phyloP scores from a whole-genome alignment of 352 stramenopile genomes.

The Pythium plurisporium region DNA sequence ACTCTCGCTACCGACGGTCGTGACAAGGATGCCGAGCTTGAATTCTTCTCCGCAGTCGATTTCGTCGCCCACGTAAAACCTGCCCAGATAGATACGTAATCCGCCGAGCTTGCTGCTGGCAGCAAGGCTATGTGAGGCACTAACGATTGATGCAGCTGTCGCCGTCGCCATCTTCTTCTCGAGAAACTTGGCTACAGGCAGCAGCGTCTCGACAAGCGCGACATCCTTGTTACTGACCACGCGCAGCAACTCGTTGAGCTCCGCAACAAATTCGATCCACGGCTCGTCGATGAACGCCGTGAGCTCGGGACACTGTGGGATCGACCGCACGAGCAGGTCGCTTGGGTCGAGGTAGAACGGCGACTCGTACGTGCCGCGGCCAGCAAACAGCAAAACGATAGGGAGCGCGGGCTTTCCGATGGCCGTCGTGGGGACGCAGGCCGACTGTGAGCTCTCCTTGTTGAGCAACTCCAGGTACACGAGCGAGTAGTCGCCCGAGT shows the following conservation, averaged over 20 bases:
- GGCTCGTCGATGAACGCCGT: conserved; percentile 83
- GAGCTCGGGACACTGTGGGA: conserved; percentile 72
- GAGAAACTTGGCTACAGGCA: conserved; percentile 59
- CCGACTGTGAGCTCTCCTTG: conserved; percentile 66
- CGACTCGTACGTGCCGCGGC: conserved; percentile 72
- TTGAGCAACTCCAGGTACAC: conserved; percentile 76
- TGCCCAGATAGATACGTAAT: conserved; percentile 63
- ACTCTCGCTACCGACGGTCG: conserved; percentile 26
- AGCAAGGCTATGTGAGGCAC: not conserved
- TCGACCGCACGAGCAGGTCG: conserved; percentile 69
- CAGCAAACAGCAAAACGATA: conserved; percentile 71
- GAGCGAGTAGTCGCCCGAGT: conserved; percentile 74
- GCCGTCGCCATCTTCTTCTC: conserved; percentile 48
- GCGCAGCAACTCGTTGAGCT: conserved; percentile 71
- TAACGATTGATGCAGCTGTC: conserved; percentile 26
- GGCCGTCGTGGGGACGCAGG: conserved; percentile 63
- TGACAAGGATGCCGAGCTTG: conserved; percentile 69
- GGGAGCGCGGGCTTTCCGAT: conserved; percentile 71
- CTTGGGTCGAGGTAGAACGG: conserved; percentile 79
- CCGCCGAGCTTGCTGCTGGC: conserved; percentile 37
- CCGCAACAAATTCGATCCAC: conserved; percentile 81
- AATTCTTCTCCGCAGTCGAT: conserved; percentile 65
- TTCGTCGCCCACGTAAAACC: conserved; percentile 73
- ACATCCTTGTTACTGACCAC: conserved; percentile 58
- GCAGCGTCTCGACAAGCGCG: conserved; percentile 48